Evolutionary conservation across 208 protist genomes (phyloP).

Genomic region (Trypanosoma brucei): DNA sequence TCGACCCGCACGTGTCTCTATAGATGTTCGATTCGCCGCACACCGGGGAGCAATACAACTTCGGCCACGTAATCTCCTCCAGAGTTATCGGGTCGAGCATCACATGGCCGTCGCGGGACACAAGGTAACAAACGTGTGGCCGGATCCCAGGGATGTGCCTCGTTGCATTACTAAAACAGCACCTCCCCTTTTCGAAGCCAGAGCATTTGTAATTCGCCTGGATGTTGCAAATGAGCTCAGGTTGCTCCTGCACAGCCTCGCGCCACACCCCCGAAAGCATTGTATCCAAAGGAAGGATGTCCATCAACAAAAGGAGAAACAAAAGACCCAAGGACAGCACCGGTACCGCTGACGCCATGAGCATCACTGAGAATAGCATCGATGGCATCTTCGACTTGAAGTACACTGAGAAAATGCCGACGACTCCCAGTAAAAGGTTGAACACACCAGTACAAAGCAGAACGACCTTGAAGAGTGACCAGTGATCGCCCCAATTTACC

Average conservation of each 20-base stretch:
- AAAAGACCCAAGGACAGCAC: conserved; percentile 8
- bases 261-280: conserved; percentile 22
- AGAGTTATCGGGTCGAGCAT: conserved; percentile 32
- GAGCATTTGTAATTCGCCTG: conserved; percentile 39
- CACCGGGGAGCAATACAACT: conserved; percentile 17
- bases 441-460: conserved; percentile 10
- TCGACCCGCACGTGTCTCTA: conserved; percentile 10
- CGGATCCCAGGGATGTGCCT: neutral
- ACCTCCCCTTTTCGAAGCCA: conserved; percentile 32
- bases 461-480: conserved; percentile 1
- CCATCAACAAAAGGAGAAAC: neutral
- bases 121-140: conserved; percentile 28
- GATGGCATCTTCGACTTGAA: conserved; percentile 2
- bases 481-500: neutral
- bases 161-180: conserved; percentile 31
- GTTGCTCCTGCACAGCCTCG: conserved; percentile 15
- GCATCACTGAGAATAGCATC: conserved; percentile 1
- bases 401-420: conserved; percentile 8
- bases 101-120: conserved; percentile 21
- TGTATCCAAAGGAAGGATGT: conserved; percentile 2
- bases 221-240: conserved; percentile 29
- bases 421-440: conserved; percentile 9
- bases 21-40: conserved; percentile 26
- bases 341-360: conserved; percentile 9
- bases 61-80: conserved; percentile 28